These are phyloP conservation scores for Plasmodium gaboni DNA, from an alignment of 169 alveolate species.

Conservation along the genomic window DNA sequence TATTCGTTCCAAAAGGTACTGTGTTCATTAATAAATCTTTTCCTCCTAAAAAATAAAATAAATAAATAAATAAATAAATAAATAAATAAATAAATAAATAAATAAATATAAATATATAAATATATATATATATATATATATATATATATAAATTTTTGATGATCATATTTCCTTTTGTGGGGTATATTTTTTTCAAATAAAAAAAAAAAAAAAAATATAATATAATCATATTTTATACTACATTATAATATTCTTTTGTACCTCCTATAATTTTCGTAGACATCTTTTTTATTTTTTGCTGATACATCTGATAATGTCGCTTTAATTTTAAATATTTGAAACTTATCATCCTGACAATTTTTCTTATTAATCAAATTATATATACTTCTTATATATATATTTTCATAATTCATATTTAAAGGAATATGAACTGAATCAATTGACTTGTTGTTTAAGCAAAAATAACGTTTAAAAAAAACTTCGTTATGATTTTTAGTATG, in stretches of 20 bases:
- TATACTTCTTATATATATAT: conserved; percentile 49
- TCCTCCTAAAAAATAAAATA: conserved; percentile 15
- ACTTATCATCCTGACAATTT: conserved; percentile 1
- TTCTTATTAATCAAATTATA: conserved; percentile 30
- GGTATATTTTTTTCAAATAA: neutral
- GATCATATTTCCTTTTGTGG: neutral
- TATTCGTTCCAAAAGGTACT: conserved; percentile 72
- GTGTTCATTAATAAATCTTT: conserved; percentile 64
- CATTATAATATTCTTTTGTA: no score
- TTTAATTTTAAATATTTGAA: conserved; percentile 26
- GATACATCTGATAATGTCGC: neutral
- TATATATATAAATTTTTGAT: neutral
- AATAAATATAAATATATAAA: neutral
- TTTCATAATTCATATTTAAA: conserved; percentile 38
- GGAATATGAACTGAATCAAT: conserved; percentile 44
- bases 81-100: neutral
- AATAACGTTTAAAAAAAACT: conserved; percentile 23
- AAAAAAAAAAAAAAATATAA: neutral
- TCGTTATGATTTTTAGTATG: neutral
- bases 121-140: neutral
- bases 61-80: neutral
- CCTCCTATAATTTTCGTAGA: conserved; percentile 13
- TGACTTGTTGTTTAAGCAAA: neutral
- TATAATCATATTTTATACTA: neutral
- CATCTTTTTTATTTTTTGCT: neutral